These are phyloP conservation scores for Thielaviopsis punctulata DNA, from an alignment of 2,329 filamentous ascomycete genomes.

Conservation along the genomic window DNA sequence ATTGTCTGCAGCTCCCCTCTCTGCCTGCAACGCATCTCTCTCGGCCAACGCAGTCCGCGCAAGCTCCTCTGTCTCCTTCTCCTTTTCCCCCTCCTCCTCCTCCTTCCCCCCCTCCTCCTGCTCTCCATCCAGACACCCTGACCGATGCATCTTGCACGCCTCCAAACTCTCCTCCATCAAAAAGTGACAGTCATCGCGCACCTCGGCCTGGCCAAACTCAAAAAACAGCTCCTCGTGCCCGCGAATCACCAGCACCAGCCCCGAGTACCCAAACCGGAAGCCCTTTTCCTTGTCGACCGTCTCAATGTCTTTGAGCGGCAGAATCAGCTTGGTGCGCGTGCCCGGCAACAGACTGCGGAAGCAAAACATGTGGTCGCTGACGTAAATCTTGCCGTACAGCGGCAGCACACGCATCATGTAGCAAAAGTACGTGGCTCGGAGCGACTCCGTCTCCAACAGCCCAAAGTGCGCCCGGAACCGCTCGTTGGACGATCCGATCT, in stretches of 20 bases:
- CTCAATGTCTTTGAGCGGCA: conserved; percentile 80
- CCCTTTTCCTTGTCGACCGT: conserved; percentile 91
- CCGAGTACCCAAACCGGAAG: conserved; percentile 80
- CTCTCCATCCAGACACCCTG: neutral
- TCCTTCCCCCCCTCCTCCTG: conserved; percentile 35
- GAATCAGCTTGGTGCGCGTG: conserved; percentile 78
- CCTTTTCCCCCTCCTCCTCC: too few relatives aligned
- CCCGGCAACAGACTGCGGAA: conserved; percentile 83
- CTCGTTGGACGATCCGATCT: conserved; percentile 50
- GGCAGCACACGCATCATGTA: conserved; percentile 79
- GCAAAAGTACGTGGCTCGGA: conserved; percentile 84
- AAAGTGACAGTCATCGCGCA: conserved; percentile 68
- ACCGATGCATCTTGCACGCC: neutral
- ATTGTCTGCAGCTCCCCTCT: too few relatives aligned
- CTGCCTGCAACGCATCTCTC: conserved; percentile 50
- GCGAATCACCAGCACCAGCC: conserved; percentile 78
- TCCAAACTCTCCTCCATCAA: conserved; percentile 3
- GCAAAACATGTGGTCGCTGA: conserved; percentile 75
- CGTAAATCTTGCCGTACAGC: conserved; percentile 90
- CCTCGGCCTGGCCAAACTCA: conserved; percentile 63
- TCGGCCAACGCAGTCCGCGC: conserved; percentile 65
- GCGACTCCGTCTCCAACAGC: conserved; percentile 63
- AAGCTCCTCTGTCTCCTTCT: conserved; percentile 44
- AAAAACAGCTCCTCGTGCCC: conserved; percentile 96
- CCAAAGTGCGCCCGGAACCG: conserved; percentile 84